Percentiles rank a stretch among this genome's conserved stretches.
Evolutionary conservation across 805 yeast species (phyloP).

Genomic region (Candida ponderosae): DNA sequence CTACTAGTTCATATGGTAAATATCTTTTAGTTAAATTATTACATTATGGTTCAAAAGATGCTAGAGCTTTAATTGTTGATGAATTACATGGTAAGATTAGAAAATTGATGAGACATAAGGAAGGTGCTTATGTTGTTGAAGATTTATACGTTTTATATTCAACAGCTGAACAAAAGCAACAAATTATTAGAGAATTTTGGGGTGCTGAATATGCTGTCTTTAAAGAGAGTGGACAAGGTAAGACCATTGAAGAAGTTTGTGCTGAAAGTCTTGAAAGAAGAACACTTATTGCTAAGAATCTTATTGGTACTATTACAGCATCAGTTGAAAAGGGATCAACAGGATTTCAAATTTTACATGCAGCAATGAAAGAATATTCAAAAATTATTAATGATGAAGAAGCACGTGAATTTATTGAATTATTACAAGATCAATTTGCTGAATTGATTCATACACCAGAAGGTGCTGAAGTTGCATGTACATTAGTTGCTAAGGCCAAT

Average conservation of each 20-base stretch:
- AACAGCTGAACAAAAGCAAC: slow-evolving; percentile 74
- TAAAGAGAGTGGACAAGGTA: slow-evolving; percentile 61
- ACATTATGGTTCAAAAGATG: slow-evolving; percentile 84
- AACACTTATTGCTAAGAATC: slow-evolving; percentile 63
- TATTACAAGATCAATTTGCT: slow-evolving; percentile 81
- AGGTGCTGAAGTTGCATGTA: slow-evolving; percentile 87
- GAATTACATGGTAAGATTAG: slow-evolving; percentile 89
- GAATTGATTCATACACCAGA: slow-evolving; percentile 94
- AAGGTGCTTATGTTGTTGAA: slow-evolving; percentile 96
- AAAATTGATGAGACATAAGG: slow-evolving; percentile 91
- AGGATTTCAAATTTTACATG: slow-evolving; percentile 92
- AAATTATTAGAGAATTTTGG: slow-evolving; percentile 94
- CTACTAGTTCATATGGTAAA: slow-evolving; percentile 91
- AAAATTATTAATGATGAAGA: slow-evolving; percentile 65
- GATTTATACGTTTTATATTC: slow-evolving; percentile 85
- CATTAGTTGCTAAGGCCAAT: slow-evolving; percentile 68
- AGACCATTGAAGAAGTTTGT: slow-evolving; percentile 59
- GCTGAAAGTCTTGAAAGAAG: slow-evolving; percentile 69
- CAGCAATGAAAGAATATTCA: slow-evolving; percentile 87
- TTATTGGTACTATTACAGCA: slow-evolving; percentile 77
- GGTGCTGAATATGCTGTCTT: slow-evolving; percentile 93
- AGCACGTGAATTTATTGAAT: slow-evolving; percentile 72
- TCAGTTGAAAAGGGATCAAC: slow-evolving; percentile 94
- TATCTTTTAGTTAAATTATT: slow-evolving; percentile 80
- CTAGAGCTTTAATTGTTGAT: slow-evolving; percentile 65